Base-by-base conservation (phyloP, 2,329 filamentous ascomycete species). In the Chaetomium globosum region DNA sequence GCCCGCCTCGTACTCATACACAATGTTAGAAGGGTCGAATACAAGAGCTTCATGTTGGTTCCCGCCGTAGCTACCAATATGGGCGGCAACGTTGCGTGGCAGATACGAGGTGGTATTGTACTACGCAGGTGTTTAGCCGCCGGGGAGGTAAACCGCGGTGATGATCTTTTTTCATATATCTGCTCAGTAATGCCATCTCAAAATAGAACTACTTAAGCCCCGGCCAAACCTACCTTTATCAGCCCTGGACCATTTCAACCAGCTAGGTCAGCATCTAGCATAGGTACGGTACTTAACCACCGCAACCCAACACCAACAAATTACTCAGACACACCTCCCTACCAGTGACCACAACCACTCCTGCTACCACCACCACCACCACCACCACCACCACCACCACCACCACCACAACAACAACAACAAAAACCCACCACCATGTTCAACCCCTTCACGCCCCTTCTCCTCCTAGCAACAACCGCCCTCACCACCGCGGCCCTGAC, bases 81-180 rank as follows among this genome's bases (percentile, higher is more conserved):
- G 12, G 7, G n/a, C 33, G 13, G 51, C 33, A 61, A 61, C 59
- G 59, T 61, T 61, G 59, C 59, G 59, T 61, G 59, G 51, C 59
- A 54, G 51, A 61, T 46, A 54, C 59, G 59, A 55, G 49, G 59
- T 61, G 6, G 59, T 10, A 61, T 33, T 23, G 4, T 9, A 8
- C 21, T 28, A n/a, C 8, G 12, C 2, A 19, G 16, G 36, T 48
- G 2, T 61, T 61, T 61, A 61, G 59, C 59, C 59, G 59, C 21
- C 51, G 59, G 43, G 30, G 52, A 13, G 16, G 33, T 13, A 16
- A 10, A 31, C 43, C 23, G 33, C 23, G 5, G n/a, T 21, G 2
- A n/a, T 52, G n/a, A 31, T 36, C 12, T 55, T 69, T 23, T 56
- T 65, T 13, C 13, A 26, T 28, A 21, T 48, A 48, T 48, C 19